These are phyloP conservation scores for Ceratobasidium sp. DNA, from an alignment of 1,284 basidiomycete species.

Conservation along the genomic window DNA sequence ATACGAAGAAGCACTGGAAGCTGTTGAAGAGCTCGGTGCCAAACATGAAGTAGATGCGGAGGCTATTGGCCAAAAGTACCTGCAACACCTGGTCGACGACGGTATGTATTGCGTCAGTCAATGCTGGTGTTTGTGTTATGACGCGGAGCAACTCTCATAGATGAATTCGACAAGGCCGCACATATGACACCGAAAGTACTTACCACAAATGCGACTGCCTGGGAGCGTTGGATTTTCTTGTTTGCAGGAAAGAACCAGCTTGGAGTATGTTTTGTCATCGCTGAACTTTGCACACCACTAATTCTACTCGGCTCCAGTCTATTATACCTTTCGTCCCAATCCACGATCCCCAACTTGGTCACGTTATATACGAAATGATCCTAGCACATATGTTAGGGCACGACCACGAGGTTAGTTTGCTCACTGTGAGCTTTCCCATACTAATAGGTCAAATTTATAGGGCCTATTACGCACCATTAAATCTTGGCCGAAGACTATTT, in stretches of 20 bases:
- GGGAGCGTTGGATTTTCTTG: constrained; percentile 96
- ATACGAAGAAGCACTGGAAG: constrained; percentile 90
- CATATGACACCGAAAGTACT: constrained; percentile 88
- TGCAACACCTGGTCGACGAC: constrained; percentile 80
- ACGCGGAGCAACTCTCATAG: constrained; percentile 57
- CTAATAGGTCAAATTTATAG: constrained; percentile 56
- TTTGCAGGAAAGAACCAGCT: constrained; percentile 88
- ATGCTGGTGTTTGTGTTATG: neutral
- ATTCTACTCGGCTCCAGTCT: constrained; percentile 59
- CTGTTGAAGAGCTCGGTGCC: constrained; percentile 75
- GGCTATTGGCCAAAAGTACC: constrained; percentile 84
- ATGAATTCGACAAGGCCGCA: constrained; percentile 85
- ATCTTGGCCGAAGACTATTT: constrained; percentile 92
- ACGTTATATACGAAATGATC: constrained; percentile 95
- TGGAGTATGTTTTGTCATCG: constrained; percentile 62
- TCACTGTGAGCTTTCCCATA: neutral
- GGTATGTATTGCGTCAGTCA: constrained; percentile 61
- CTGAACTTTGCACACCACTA: constrained; percentile 6
- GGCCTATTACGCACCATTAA: constrained; percentile 81
- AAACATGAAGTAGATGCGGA: constrained; percentile 62
- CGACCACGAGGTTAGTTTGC: constrained; percentile 72
- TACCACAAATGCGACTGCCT: constrained; percentile 77
- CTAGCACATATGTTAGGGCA: constrained; percentile 86
- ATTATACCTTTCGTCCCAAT: constrained; percentile 93
- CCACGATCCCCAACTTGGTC: constrained; percentile 79